Conservation (phyloP, 1,139 yeast genomes). For the Hansenula sp. region DNA sequence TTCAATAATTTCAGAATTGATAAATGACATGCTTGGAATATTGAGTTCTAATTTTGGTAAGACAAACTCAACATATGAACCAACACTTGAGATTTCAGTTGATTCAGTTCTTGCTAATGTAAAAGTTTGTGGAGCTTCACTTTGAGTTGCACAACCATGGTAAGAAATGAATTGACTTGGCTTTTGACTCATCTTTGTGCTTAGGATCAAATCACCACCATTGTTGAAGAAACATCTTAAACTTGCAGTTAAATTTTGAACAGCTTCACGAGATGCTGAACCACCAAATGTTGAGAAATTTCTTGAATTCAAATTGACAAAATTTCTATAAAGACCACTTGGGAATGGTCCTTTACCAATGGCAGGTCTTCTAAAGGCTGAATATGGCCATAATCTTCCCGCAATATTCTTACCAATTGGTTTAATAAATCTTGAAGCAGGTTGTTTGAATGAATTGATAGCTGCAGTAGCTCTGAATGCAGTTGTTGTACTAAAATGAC, state of each 20-base stretch:
- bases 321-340: constrained; percentile 18
- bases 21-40: constrained; percentile 46
- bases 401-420: constrained; percentile 10
- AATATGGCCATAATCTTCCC: constrained; percentile 18
- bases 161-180: constrained; percentile 14
- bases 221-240: constrained; percentile 30
- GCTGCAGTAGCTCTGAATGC: constrained; percentile 9
- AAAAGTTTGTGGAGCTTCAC: constrained; percentile 25
- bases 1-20: constrained; percentile 42
- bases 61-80: constrained; percentile 52
- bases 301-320: constrained; percentile 18
- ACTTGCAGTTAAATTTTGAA: constrained; percentile 32
- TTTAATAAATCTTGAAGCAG: constrained; percentile 9
- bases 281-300: constrained; percentile 20
- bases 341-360: constrained; percentile 14
- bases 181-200: constrained; percentile 5
- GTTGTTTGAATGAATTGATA: constrained; percentile 3
- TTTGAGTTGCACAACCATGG: constrained; percentile 33
- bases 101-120: constrained; percentile 20
- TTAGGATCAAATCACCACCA: constrained; percentile 21
- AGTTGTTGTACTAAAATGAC: constrained; percentile 14
- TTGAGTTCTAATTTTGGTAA: constrained; percentile 32
- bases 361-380: constrained; percentile 18
- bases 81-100: constrained; percentile 32
- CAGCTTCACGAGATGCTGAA: constrained; percentile 31